Evolutionary conservation across 371 early-diverging fungal species (phyloP).

Genomic region (Dichotomocladium elegans): DNA sequence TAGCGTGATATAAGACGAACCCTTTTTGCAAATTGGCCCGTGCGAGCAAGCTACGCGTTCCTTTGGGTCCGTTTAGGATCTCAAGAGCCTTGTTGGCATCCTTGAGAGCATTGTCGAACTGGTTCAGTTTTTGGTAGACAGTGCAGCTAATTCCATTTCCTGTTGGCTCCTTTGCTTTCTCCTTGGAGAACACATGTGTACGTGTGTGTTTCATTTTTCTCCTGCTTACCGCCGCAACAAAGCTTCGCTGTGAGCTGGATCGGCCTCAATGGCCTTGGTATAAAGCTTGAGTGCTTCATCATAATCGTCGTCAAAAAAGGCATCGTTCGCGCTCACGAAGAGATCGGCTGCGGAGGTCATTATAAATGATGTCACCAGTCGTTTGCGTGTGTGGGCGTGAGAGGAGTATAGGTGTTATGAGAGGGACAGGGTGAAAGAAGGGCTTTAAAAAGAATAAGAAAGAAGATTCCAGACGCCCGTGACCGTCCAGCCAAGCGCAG

Average conservation of each 20-base stretch:
- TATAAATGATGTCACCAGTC: too few species aligned
- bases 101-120: conserved; percentile 48
- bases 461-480: background rate
- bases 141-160: conserved; percentile 38
- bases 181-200: background rate
- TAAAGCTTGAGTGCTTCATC: conserved; percentile 73
- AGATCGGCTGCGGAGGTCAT: conserved; percentile 58
- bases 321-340: conserved; percentile 80
- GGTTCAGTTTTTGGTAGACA: conserved; percentile 59
- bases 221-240: conserved; percentile 53
- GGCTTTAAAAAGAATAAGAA: background rate
- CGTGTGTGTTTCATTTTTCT: too few species aligned
- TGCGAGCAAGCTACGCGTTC: conserved; percentile 56
- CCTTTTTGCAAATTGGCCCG: conserved; percentile 64
- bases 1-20: too few species aligned
- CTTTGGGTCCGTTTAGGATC: conserved; percentile 42
- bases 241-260: conserved; percentile 66
- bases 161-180: background rate
- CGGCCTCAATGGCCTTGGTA: conserved; percentile 74
- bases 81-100: conserved; percentile 63
- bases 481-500: too few species aligned
- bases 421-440: too few species aligned
- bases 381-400: too few species aligned
- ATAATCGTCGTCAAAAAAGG: conserved; percentile 78
- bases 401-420: too few species aligned